A percentile compares a stretch with the other conserved stretches of the same genome.
These are phyloP conservation scores for Poa pratensis DNA, from an alignment of 176 grass and related monocot species.

Conservation along the genomic window DNA sequence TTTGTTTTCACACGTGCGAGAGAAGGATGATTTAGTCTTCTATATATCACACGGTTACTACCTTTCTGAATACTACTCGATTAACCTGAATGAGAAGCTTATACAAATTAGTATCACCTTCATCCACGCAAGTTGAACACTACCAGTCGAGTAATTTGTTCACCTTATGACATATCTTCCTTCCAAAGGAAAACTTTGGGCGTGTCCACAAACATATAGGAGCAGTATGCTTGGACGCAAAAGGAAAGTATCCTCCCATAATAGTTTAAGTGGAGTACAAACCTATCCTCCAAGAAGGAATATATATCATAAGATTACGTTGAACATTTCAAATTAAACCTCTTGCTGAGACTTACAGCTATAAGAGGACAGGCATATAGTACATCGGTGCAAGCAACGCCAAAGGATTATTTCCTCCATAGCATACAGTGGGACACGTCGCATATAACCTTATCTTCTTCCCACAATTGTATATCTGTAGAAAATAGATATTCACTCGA, in stretches of 20 bases:
- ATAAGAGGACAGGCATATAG: constrained; percentile 17
- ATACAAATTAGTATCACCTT: background rate
- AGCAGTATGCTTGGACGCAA: background rate
- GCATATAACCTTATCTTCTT: constrained; percentile 40
- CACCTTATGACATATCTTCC: background rate
- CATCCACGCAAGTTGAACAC: background rate
- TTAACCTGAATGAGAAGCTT: background rate
- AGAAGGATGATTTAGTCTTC: background rate
- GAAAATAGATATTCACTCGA: background rate
- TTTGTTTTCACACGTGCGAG: background rate
- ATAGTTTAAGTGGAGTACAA: background rate
- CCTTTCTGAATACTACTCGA: background rate
- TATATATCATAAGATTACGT: background rate
- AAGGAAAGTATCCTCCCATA: background rate
- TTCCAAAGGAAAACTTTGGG: background rate
- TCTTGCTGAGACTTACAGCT: constrained; percentile 34
- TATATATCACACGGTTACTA: background rate
- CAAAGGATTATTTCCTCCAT: background rate
- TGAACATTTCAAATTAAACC: background rate
- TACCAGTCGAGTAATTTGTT: background rate
- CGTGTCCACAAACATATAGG: background rate
- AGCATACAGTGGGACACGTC: background rate
- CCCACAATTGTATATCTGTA: background rate
- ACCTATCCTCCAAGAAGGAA: background rate
- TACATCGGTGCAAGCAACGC: background rate